Evolutionary conservation across 306 rosid species (phyloP).

Genomic region (Prunus davidiana): DNA sequence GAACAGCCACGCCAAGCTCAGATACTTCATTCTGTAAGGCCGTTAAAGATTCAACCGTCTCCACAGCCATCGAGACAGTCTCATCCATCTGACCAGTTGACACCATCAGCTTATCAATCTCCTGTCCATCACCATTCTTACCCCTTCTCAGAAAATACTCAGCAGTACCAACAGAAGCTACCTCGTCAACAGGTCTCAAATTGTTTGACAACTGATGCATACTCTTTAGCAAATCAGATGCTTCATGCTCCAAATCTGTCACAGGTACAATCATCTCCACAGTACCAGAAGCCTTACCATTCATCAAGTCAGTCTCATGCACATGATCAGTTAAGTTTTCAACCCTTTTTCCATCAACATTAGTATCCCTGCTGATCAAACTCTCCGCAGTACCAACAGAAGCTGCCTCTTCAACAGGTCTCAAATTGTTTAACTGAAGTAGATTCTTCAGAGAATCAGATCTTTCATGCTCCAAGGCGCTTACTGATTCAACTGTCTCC

Average conservation of each 20-base stretch:
- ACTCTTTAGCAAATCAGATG: neutral
- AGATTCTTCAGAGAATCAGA: neutral
- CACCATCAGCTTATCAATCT: neutral
- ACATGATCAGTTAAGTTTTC: neutral
- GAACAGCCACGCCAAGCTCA: slow-evolving; percentile 16
- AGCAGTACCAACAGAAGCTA: neutral
- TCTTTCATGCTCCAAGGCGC: neutral
- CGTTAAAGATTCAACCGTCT: slow-evolving; percentile 15
- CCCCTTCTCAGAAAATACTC: neutral
- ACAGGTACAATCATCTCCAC: neutral
- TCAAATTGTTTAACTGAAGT: neutral
- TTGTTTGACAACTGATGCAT: neutral
- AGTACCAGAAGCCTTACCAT: neutral
- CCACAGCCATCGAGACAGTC: neutral
- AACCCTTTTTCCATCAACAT: neutral
- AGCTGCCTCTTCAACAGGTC: neutral
- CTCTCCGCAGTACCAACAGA: neutral
- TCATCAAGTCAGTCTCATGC: neutral
- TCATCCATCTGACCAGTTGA: neutral
- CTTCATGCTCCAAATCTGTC: neutral
- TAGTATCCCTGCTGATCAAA: neutral
- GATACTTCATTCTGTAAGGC: slow-evolving; percentile 26
- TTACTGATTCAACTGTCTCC: neutral
- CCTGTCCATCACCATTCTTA: slow-evolving; percentile 3
- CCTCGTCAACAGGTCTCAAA: neutral